A percentile compares a stretch with the other conserved stretches of the same genome.
Evolutionary conservation across 805 yeast genomes (phyloP).

Genomic region (Monosporozyma yasuniensis): DNA sequence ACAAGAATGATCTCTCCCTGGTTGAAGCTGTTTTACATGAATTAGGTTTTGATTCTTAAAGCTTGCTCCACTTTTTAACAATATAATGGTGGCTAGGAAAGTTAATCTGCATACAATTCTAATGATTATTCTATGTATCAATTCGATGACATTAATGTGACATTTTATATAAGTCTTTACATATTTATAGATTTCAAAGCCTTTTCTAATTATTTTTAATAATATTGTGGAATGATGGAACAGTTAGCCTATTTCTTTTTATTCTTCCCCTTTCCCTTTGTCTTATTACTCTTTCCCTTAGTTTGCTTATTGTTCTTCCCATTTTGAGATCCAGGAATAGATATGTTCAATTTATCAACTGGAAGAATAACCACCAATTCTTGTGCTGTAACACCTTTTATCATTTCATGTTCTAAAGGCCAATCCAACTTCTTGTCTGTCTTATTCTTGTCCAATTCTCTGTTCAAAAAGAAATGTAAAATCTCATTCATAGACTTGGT

Average conservation of each 20-base stretch:
- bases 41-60: neutral
- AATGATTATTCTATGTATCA: too few relatives aligned
- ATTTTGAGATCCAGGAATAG: constrained; percentile 40
- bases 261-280: neutral
- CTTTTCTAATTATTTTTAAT: too few relatives aligned
- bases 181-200: neutral
- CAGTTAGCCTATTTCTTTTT: neutral
- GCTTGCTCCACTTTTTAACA: neutral
- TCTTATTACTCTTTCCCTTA: constrained; percentile 2
- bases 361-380: constrained; percentile 63
- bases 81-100: too few relatives aligned
- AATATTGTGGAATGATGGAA: too few relatives aligned
- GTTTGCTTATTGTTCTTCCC: constrained; percentile 9
- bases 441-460: constrained; percentile 39
- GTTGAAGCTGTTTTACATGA: constrained; percentile 32
- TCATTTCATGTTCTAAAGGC: constrained; percentile 54
- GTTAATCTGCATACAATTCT: too few relatives aligned
- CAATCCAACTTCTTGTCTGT: constrained; percentile 50
- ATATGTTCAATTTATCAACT: constrained; percentile 60
- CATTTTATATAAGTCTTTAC: neutral
- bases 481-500: constrained; percentile 77
- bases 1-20: constrained; percentile 29
- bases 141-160: too few relatives aligned
- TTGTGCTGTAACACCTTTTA: constrained; percentile 48
- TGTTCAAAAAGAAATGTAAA: constrained; percentile 44